Conservation (phyloP, 495 filamentous ascomycete genomes). For the Rusavskia elegans region DNA sequence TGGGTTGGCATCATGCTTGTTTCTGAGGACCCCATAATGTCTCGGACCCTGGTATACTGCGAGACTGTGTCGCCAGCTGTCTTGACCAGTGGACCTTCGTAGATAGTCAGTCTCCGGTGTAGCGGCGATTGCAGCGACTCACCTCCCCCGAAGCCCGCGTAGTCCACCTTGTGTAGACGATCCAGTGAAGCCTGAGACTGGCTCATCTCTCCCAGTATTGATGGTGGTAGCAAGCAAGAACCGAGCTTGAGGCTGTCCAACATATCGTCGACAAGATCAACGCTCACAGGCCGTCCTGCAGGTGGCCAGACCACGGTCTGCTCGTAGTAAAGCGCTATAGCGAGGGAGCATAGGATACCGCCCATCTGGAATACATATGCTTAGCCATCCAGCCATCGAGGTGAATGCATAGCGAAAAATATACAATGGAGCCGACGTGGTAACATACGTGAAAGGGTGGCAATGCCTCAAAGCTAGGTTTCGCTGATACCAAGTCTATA, state of each 20-base stretch:
- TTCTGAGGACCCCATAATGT: conserved; percentile 18
- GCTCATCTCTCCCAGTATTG: conserved; percentile 19
- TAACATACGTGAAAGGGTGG: no score
- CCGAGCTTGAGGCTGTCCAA: conserved; percentile 14
- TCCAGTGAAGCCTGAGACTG: conserved; percentile 14
- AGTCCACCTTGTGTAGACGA: conserved; percentile 13
- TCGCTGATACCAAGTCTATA: no score
- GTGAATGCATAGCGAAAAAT: no score
- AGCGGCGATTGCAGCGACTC: no score
- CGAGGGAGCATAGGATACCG: not conserved
- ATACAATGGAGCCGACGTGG: no score
- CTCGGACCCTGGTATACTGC: conserved; percentile 10
- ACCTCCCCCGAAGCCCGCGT: not conserved
- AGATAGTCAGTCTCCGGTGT: not conserved
- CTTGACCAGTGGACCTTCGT: conserved; percentile 16
- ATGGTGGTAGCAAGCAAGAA: conserved; percentile 18
- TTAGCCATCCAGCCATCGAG: no score
- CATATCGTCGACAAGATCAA: conserved; percentile 14
- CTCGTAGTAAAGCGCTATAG: not conserved
- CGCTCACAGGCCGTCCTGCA: conserved; percentile 12
- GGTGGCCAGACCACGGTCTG: not conserved
- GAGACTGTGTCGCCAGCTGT: conserved; percentile 15
- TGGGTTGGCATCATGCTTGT: conserved; percentile 9
- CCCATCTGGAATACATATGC: no score
- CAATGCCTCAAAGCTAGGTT: no score